Evolutionary conservation across 805 yeast genomes (phyloP).

Genomic region (Starmerella sp.): DNA sequence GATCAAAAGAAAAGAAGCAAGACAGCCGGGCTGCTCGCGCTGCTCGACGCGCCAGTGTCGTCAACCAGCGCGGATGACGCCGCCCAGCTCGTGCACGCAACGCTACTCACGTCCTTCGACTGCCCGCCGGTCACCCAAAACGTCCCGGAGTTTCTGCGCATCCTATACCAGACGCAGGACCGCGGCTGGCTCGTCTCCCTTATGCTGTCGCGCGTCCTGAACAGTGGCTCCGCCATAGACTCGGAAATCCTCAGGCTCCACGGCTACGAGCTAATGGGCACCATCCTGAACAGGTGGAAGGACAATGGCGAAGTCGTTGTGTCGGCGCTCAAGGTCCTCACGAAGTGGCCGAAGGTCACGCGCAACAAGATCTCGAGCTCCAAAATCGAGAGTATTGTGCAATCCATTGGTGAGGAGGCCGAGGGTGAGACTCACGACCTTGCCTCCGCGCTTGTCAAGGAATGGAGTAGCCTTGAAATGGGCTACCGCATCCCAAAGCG

Average conservation of each 20-base stretch:
- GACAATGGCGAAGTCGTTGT: conserved; percentile 35
- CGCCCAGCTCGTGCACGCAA: neutral
- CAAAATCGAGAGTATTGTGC: conserved; percentile 55
- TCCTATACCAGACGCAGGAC: conserved; percentile 49
- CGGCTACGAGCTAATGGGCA: conserved; percentile 71
- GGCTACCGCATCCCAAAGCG: conserved; percentile 77
- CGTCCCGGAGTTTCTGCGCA: conserved; percentile 69
- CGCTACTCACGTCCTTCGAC: conserved; percentile 29
- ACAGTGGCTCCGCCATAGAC: conserved; percentile 44
- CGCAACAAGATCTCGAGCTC: conserved; percentile 66
- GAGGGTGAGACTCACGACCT: conserved; percentile 28
- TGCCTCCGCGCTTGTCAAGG: conserved; percentile 40
- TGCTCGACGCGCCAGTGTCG: conserved; percentile 16
- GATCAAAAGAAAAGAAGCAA: conserved; percentile 2
- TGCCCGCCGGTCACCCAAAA: conserved; percentile 40
- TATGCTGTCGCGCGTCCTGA: conserved; percentile 54
- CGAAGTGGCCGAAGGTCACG: conserved; percentile 59
- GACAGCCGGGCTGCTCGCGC: conserved; percentile 10
- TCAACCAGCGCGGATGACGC: conserved; percentile 3
- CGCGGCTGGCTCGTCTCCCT: conserved; percentile 43
- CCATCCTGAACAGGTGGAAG: conserved; percentile 38
- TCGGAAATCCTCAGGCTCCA: conserved; percentile 61
- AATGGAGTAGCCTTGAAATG: conserved; percentile 66
- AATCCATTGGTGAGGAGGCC: conserved; percentile 30
- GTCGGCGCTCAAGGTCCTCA: conserved; percentile 47